Evolutionary conservation across 2,329 filamentous ascomycete species (phyloP), one percentile per base, ranked within the genome.

Genomic region (Neophaeococcomyces mojaviensis): DNA sequence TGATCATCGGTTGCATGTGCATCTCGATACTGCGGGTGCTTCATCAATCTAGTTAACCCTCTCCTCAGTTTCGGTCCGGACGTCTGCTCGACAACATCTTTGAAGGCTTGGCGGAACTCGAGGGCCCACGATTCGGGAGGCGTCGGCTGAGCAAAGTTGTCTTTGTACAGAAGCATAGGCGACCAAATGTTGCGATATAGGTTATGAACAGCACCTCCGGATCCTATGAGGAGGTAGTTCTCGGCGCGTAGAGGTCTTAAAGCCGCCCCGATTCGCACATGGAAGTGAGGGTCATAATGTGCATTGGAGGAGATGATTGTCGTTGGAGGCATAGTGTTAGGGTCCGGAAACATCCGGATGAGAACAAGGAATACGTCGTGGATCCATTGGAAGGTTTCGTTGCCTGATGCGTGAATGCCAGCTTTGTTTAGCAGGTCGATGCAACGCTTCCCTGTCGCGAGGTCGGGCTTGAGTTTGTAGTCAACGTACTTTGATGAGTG

Each of bases 1-100:
- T 85, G 81, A 58, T 85, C 82, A 56, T 86, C 81, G 0, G 81
- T 84, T 0, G 71, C 80, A 63, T 85, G 81, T 0, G 82, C 81
- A 54, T 84, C 80, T 13, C 81, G 64, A 56, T 74, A 85, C 38
- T 69, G 66, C 0, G 81, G 80, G 56, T 84, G 77, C 65, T 84
- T 84, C 79, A 84, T 84, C 54, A 84, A 58, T 24, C 79, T 68
- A 2, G 77, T 78, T 44, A 81, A 68, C 0, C 70, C 74, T 2
- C 74, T 66, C 2, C 78, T 62, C 39, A 84, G 58, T 20, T 62
- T 59, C 4, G 78, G 78, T 0, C 80, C 79, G 1, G 68, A 66
- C 35, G 71, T 76, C 46, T 74, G 71, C 2, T 67, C 64, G 32
- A 84, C 67, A 0, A 73, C 74, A 59, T 83, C 79, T 51, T 82